phyloP scores from a whole-genome alignment of 2,329 filamentous ascomycete species.

The Polychaeton citri region DNA sequence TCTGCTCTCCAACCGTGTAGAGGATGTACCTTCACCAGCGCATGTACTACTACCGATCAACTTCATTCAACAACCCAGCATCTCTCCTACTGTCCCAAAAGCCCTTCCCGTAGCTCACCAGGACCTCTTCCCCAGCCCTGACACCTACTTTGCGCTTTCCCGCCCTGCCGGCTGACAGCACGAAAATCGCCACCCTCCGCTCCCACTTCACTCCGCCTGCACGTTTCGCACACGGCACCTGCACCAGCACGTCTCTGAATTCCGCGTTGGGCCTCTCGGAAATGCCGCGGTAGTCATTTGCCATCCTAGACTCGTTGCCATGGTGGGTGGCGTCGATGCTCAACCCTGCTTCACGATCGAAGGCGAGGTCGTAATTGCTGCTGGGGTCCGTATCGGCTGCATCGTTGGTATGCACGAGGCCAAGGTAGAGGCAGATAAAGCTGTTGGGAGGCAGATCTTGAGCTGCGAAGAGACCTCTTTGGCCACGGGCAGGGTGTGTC shows the following conservation, averaged over 20 bases:
- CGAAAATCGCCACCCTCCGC: conserved; percentile 37
- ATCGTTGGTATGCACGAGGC: conserved; percentile 32
- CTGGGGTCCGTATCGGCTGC: conserved; percentile 29
- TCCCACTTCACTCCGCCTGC: conserved; percentile 27
- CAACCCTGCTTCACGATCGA: conserved; percentile 36
- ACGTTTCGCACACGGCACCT: conserved; percentile 24
- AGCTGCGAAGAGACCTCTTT: conserved; percentile 36
- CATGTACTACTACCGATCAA: too few relatives aligned
- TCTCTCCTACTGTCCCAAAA: conserved; percentile 21
- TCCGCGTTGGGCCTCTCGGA: conserved; percentile 25
- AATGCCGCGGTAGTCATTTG: conserved; percentile 42
- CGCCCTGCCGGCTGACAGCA: conserved; percentile 35
- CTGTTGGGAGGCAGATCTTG: conserved; percentile 29
- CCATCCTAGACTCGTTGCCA: conserved; percentile 40
- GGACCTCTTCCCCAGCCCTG: conserved; percentile 35
- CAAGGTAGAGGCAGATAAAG: conserved; percentile 38
- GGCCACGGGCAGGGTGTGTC: conserved; percentile 34
- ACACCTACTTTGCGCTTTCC: conserved; percentile 35
- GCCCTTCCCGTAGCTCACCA: conserved; percentile 40
- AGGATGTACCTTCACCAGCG: too few relatives aligned
- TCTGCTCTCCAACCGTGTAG: too few relatives aligned
- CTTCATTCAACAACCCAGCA: conserved; percentile 10
- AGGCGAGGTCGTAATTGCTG: conserved; percentile 38
- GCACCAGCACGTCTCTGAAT: conserved; percentile 23
- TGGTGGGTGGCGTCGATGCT: conserved; percentile 34